Evolutionary conservation across 2,329 filamentous ascomycete genomes (phyloP), one percentile per base, ranked within the genome.

Genomic region (Thielaviopsis euricoi): DNA sequence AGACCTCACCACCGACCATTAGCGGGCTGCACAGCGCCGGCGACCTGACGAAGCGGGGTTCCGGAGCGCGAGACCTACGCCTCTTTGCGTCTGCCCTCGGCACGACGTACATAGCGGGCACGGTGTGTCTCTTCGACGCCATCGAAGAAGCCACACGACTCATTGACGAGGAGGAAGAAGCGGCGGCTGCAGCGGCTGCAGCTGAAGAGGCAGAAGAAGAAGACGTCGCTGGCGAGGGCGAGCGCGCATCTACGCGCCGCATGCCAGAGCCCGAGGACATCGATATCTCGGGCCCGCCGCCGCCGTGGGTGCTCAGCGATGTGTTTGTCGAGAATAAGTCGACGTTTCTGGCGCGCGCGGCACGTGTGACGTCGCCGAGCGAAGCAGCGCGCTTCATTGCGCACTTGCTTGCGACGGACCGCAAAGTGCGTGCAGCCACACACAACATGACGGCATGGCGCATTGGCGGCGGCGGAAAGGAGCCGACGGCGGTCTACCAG

Each of bases 371-470:
- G 0, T 87, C 84, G 3, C 80, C 87, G 0, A 73, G 76, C 0
- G 80, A 93, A 69, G 91, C 90, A 2, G 80, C 81, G 59, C 70
- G 73, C 2, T 90, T 81, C 65, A 71, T 97, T 1, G 75, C 81
- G 50, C 83, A 94, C 68, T 77, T 98, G 1, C 76, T 96, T 7
- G 78, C 83, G 5, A 86, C 82, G 9, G 89, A 97, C 70, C 89
- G 86, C 71, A 89, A 87, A 64, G 84, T 89, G 40, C 84, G 89
- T n/a, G 75, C 78, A 52, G 93, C 93, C 4, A 89, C 91, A 61
- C 93, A 98, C 69, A 97, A 97, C 69, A 96, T 98, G 67, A 90
- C 86, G 21, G 91, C 91, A 1, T 97, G 89, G 87, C 81, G 93
- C 12, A 90, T 97, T 57, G 80, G 79, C 29, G 80, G 79, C 0